A percentile compares a stretch with the other conserved stretches of the same genome.
Evolutionary conservation across 1,284 basidiomycete species (phyloP).

Genomic region (Ceratobasidium papillatum): DNA sequence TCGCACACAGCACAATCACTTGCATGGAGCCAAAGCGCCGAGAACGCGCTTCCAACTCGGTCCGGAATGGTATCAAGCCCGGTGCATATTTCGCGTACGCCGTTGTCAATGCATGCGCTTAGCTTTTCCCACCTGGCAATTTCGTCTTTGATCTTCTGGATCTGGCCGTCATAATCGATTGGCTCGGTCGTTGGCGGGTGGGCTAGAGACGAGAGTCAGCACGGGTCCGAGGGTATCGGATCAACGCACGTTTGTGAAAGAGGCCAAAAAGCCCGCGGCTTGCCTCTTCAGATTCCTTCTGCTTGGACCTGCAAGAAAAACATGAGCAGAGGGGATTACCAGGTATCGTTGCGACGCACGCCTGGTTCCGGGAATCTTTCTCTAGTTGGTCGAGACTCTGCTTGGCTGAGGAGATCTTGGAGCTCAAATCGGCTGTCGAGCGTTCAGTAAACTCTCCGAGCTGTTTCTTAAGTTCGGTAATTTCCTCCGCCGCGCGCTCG

Average conservation of each 20-base stretch:
- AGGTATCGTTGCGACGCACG: background rate
- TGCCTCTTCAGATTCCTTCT: background rate
- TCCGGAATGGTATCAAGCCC: constrained; percentile 12
- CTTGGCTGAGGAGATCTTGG: background rate
- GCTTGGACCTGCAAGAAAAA: background rate
- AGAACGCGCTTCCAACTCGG: constrained; percentile 17
- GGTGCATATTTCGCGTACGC: constrained; percentile 3
- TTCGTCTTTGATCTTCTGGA: background rate
- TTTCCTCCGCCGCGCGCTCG: background rate
- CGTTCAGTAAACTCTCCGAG: background rate
- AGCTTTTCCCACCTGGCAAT: background rate
- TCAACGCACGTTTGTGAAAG: background rate
- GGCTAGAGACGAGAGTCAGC: background rate
- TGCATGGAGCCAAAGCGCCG: constrained; percentile 9
- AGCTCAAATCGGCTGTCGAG: background rate
- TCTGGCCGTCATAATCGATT: background rate
- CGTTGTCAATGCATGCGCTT: background rate
- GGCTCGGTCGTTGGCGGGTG: background rate
- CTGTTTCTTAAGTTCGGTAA: constrained; percentile 2
- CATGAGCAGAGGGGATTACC: background rate
- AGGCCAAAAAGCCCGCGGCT: constrained; percentile 4
- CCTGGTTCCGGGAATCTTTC: background rate
- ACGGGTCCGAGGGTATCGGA: background rate
- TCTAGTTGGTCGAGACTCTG: background rate
- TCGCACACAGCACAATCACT: background rate